Conservation (phyloP, 1,284 basidiomycete genomes). For the Irpex sp. region DNA sequence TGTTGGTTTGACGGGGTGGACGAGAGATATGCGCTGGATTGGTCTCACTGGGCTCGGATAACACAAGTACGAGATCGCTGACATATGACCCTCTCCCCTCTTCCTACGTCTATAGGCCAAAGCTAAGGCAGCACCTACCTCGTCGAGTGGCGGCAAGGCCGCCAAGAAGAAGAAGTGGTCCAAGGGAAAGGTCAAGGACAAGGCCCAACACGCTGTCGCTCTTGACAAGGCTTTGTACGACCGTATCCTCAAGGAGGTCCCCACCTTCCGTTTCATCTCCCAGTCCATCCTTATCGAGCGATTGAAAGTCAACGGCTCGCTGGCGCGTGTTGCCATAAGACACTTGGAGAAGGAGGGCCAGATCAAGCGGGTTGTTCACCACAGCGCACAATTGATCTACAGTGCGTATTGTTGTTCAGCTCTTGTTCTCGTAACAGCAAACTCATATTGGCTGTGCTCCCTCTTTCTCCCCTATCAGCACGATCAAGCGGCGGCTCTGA, state of each 20-base stretch:
- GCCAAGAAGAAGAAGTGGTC: conserved; percentile 99
- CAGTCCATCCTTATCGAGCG: conserved; percentile 98
- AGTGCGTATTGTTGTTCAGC: conserved; percentile 50
- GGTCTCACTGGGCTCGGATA: conserved; percentile 20
- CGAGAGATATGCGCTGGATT: conserved; percentile 20
- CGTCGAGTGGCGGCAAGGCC: conserved; percentile 73
- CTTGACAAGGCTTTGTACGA: conserved; percentile 92
- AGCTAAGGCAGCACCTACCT: conserved; percentile 71
- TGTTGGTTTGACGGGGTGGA: conserved; percentile 1
- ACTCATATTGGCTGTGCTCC: conserved; percentile 8
- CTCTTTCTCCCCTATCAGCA: conserved; percentile 33
- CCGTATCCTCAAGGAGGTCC: conserved; percentile 98
- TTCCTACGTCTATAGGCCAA: conserved; percentile 51
- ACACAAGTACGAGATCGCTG: conserved; percentile 13
- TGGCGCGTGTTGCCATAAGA: conserved; percentile 91
- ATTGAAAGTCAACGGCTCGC: conserved; percentile 92
- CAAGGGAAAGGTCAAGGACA: conserved; percentile 99
- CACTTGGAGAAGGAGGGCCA: conserved; percentile 93
- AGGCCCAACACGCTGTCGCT: conserved; percentile 92
- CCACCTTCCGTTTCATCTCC: conserved; percentile 99
- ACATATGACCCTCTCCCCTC: not conserved
- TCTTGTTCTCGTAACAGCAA: conserved; percentile 4
- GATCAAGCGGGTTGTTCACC: conserved; percentile 97
- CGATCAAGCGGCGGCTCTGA: conserved; percentile 61
- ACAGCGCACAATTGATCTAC: conserved; percentile 93